Evolutionary conservation across 768 basidiomycete genomes (phyloP).

Genomic region (Agaricus blazei): DNA sequence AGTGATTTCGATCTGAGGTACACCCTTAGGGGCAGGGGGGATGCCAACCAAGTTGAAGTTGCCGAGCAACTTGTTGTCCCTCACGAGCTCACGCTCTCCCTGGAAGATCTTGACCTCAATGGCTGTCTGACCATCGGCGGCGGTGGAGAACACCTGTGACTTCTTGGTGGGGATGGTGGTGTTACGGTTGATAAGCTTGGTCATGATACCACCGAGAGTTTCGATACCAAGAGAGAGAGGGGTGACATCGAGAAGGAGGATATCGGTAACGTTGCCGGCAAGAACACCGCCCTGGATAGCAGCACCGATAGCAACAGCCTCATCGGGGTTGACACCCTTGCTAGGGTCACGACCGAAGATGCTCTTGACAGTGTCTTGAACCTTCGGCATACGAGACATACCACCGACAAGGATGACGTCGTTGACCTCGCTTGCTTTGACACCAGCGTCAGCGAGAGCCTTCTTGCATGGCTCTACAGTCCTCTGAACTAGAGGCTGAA

Average conservation of each 20-base stretch:
- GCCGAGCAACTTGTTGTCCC: constrained; percentile 97
- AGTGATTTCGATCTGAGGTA: constrained; percentile 84
- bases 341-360: constrained; percentile 95
- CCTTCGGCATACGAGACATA: constrained; percentile 97
- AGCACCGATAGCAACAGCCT: constrained; percentile 98
- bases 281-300: constrained; percentile 98
- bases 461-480: constrained; percentile 97
- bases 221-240: constrained; percentile 95
- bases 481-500: constrained; percentile 75
- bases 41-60: constrained; percentile 99
- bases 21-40: constrained; percentile 79
- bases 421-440: constrained; percentile 89
- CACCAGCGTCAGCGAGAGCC: constrained; percentile 88
- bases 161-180: constrained; percentile 99
- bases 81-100: constrained; percentile 97
- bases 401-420: constrained; percentile 99
- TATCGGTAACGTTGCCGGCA: constrained; percentile 93
- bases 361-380: constrained; percentile 87
- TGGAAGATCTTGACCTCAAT: constrained; percentile 99
- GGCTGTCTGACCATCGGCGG: constrained; percentile 98
- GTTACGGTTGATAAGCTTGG: constrained; percentile 96
- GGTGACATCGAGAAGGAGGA: constrained; percentile 92
- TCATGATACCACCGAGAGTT: constrained; percentile 99
- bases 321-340: constrained; percentile 99
- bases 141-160: constrained; percentile 97